Evolutionary conservation across 331 rosid species (phyloP).

Genomic region (Ulmus americana): DNA sequence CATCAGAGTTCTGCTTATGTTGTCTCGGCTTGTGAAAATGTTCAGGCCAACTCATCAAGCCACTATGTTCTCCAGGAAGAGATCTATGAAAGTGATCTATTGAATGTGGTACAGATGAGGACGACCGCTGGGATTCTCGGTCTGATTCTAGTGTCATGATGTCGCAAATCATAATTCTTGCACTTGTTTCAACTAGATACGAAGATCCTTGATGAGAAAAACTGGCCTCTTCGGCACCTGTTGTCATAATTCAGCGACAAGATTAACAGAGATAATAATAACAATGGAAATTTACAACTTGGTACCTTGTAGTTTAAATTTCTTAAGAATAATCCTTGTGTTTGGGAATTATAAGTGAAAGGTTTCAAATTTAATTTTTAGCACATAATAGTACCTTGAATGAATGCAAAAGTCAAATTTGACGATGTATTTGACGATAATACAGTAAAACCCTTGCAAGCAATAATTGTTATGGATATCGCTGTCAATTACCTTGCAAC

Average conservation of each 20-base stretch:
- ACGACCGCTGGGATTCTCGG: slow-evolving; percentile 35
- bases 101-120: slow-evolving; percentile 34
- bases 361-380: too few relatives aligned
- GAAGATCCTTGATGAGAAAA: slow-evolving; percentile 51
- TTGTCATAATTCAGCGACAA: slow-evolving; percentile 25
- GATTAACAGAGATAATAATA: neutral
- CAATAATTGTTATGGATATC: too few relatives aligned
- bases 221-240: slow-evolving; percentile 47
- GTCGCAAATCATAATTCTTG: slow-evolving; percentile 67
- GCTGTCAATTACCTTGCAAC: too few relatives aligned
- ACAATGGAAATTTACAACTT: neutral
- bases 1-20: slow-evolving; percentile 33
- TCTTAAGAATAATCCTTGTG: too few relatives aligned
- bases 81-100: slow-evolving; percentile 49
- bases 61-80: slow-evolving; percentile 41
- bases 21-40: slow-evolving; percentile 30
- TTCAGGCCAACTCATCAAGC: slow-evolving; percentile 93
- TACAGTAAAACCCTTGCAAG: too few relatives aligned
- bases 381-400: too few relatives aligned
- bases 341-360: too few relatives aligned
- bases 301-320: too few relatives aligned
- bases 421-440: too few relatives aligned
- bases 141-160: slow-evolving; percentile 55
- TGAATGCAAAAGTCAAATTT: too few relatives aligned
- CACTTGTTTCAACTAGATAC: slow-evolving; percentile 61